Evolutionary conservation across 2,329 filamentous ascomycete species (phyloP), one percentile per base, ranked within the genome.

Genomic region (Sclerotinia sclerotiorum): DNA sequence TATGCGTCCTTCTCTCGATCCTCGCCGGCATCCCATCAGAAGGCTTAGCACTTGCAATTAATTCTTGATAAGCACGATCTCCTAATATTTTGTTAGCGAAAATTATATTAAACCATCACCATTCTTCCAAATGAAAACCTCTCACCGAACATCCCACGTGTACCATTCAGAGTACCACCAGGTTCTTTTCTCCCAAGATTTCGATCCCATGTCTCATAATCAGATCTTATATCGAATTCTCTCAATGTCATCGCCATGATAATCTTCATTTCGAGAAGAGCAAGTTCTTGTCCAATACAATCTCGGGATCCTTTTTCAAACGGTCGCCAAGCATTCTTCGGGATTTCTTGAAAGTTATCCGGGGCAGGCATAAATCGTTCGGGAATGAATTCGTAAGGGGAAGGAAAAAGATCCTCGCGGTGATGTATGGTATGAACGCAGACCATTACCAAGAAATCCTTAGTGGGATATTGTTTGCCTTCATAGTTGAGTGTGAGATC

Each of bases 221-320:
- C 65, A 15, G 65, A 51, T 27, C 24, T 19, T 13, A 69, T 58
- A 6, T 67, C 17, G 13, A 69, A 67, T 49, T 69, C 68, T 24
- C 68, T 48, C 42, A 69, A 54, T 7, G 68, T 68, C 72, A 74
- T 84, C 4, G 82, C 80, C 63, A 86, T 73, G 11, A 83, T 80
- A 49, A 83, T 76, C 69, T 81, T 81, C 35, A 82, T 76, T 74
- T 86, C 84, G 32, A 73, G 73, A 78, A 84, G 81, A 24, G 83
- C 85, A 54, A 87, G 76, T 70, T 83, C 82, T 74, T 87, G 84
- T 0, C 86, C 86, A 29, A 87, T 82, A 72, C 86, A 89, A 65
- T 83, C 84, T 39, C 86, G 76, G 3, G 81, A 79, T 0, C 86
- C 86, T 68, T 82, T 81, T 71, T 84, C 83, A 74, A 88, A 88